Evolutionary conservation across 140 eudicot genomes (phyloP).

Genomic region (Anethum foeniculum): DNA sequence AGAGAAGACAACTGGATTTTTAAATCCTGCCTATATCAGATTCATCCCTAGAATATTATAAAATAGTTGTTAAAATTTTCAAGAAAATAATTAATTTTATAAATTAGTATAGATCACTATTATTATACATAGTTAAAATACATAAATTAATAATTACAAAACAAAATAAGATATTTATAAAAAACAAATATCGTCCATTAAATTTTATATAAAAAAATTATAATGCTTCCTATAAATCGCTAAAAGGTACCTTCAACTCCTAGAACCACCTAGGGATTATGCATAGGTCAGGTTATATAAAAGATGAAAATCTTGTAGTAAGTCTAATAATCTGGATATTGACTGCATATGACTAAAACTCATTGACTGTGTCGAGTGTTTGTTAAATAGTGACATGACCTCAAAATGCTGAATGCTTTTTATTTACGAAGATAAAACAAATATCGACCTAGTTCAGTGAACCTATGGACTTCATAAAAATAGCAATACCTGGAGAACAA

Average conservation of each 20-base stretch:
- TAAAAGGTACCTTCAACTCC: not conserved
- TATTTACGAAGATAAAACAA: not conserved
- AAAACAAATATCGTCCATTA: not conserved
- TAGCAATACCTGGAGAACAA: constrained; percentile 77
- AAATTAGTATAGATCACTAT: not conserved
- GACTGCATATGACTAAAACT: not conserved
- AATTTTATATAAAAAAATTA: not conserved
- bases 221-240: not conserved
- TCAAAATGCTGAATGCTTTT: not conserved
- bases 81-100: not conserved
- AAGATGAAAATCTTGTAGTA: not conserved
- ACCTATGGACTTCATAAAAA: not conserved
- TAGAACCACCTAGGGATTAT: not conserved
- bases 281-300: no score
- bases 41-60: not conserved
- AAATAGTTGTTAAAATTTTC: no score
- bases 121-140: no score
- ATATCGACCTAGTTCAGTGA: not conserved
- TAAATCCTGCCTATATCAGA: not conserved
- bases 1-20: not conserved
- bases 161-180: no score
- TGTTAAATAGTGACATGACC: not conserved
- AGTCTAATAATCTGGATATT: not conserved
- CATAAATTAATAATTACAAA: no score
- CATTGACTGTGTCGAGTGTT: not conserved